Evolutionary conservation across 371 early-diverging fungal species (phyloP).

Genomic region (Rhizopus arrhizus): DNA sequence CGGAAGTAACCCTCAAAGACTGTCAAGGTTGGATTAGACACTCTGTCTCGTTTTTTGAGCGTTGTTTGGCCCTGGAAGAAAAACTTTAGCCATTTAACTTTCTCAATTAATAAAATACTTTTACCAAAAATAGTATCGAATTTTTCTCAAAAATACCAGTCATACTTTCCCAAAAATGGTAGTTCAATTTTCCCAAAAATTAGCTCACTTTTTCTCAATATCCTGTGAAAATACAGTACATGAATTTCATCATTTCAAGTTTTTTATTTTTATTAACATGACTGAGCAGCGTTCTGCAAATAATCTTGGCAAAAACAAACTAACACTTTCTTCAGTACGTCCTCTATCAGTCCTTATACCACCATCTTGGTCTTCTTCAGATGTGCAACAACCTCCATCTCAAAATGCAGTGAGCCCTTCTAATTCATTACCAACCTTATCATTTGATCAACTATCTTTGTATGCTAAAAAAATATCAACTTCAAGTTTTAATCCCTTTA

Average conservation of each 20-base stretch:
- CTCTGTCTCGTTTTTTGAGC: too few relatives aligned
- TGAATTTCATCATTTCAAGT: neutral
- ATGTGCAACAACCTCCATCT: neutral
- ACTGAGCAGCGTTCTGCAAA: neutral
- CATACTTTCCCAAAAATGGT: too few relatives aligned
- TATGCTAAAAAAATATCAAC: constrained; percentile 36
- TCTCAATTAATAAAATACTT: too few relatives aligned
- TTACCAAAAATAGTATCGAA: too few relatives aligned
- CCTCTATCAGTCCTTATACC: constrained; percentile 26
- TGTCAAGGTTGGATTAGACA: too few relatives aligned
- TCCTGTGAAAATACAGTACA: too few relatives aligned
- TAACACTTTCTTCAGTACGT: constrained; percentile 6
- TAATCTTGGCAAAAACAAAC: neutral
- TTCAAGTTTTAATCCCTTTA: constrained; percentile 26
- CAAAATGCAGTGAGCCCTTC: constrained; percentile 4
- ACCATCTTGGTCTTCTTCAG: constrained; percentile 7
- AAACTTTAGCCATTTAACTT: too few relatives aligned
- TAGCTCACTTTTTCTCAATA: too few relatives aligned
- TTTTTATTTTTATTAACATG: neutral
- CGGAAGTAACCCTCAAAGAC: too few relatives aligned
- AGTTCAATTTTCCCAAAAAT: too few relatives aligned
- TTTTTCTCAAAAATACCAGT: too few relatives aligned
- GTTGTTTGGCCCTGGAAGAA: too few relatives aligned
- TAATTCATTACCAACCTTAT: constrained; percentile 14
- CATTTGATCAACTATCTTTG: constrained; percentile 38